Evolutionary conservation across 2,329 filamentous ascomycete genomes (phyloP), one percentile per base, ranked within the genome.

Genomic region (Pseudogymnoascus sp.): DNA sequence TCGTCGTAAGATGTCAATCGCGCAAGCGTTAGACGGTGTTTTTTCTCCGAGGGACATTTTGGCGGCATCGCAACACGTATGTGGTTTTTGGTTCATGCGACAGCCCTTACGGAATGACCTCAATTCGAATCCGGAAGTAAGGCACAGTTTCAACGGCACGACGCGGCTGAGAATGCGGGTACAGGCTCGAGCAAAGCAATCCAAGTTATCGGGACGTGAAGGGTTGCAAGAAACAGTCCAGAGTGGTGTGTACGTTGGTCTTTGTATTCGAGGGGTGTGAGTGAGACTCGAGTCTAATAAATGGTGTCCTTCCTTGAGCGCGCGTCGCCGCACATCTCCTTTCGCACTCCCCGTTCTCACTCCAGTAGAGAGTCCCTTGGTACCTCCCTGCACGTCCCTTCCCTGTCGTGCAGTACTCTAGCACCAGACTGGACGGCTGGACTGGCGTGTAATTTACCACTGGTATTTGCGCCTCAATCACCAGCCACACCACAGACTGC

Each of bases 1-100:
- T 99, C 95, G 78, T 99, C 95, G 79, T 97, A 97, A 60, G 89
- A 88, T 33, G 92, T 89, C 71, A 99, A 80, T 80, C 96, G 93
- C 65, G 88, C 87, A 70, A 97, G 81, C 7, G 92, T 96, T 70
- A 99, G 82, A 66, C 86, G 85, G 73, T 89, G 86, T 78, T 83
- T 89, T 76, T 88, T 84, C 66, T 78, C 68, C 68, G 77, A 70
- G 72, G 76, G 76, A 74, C 74, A 73, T 69, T 76, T 76, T 62
- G 79, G 72, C 64, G 79, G 70, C 78, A 79, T 79, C 65, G 61
- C 65, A 67, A 69, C 36, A 47, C 42, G 40, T 36, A 44, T 63
- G 50, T 60, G 10, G 61, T 17, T 59, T 64, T 31, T 62, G 23
- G 19, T 62, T 64, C 60, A 66, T 70, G 68, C 67, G 65, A 67